phyloP scores from a whole-genome alignment of 129 eudicot species.

The Tanacetum coccineum region DNA sequence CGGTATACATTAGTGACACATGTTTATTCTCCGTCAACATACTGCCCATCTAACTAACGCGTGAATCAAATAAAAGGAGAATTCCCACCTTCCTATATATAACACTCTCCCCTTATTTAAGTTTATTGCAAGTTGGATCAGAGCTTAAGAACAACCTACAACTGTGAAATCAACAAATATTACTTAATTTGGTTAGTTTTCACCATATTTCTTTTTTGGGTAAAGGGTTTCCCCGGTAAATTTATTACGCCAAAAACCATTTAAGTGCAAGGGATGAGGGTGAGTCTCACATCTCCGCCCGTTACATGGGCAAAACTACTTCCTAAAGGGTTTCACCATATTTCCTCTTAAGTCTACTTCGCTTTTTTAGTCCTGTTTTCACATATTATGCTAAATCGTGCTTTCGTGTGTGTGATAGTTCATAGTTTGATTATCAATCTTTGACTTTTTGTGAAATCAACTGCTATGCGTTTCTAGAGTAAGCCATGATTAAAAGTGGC shows the following conservation, averaged over 20 bases:
- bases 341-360: too few relatives aligned
- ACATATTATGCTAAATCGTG: neutral
- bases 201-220: neutral
- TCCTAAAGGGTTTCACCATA: too few relatives aligned
- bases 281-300: too few relatives aligned
- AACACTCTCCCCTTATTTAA: slow-evolving; percentile 2
- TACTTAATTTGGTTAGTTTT: slow-evolving; percentile 16
- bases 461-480: too few relatives aligned
- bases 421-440: neutral
- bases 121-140: slow-evolving; percentile 9
- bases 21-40: slow-evolving; percentile 23
- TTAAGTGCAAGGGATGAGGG: too few relatives aligned
- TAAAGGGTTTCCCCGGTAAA: too few relatives aligned
- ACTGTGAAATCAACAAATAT: neutral
- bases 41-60: slow-evolving; percentile 12
- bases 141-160: slow-evolving; percentile 12
- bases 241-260: too few relatives aligned
- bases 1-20: too few relatives aligned
- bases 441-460: neutral
- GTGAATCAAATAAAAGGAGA: slow-evolving; percentile 21
- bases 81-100: slow-evolving; percentile 27
- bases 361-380: neutral
- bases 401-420: neutral
- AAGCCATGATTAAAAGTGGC: too few relatives aligned
- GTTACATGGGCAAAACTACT: too few relatives aligned